Evolutionary conservation across 139 green algal species (phyloP).

Genomic region (Tetradesmus lagerheimii): DNA sequence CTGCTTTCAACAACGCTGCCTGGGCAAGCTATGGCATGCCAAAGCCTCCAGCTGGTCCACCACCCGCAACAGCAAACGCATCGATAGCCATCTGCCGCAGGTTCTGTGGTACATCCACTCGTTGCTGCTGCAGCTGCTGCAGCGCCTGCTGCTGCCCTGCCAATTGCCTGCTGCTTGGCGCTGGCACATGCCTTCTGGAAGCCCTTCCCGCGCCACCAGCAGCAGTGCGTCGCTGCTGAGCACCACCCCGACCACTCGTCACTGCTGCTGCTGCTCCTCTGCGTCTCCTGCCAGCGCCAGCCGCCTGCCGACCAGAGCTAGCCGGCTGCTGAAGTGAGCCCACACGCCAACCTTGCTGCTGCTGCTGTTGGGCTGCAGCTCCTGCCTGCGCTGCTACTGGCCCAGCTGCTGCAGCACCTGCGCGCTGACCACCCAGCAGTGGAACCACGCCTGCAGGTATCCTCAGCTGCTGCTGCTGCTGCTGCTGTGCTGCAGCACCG

Average conservation of each 20-base stretch:
- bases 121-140: constrained; percentile 17
- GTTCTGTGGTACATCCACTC: not conserved
- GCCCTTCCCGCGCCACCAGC: too few relatives aligned
- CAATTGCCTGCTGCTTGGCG: not conserved
- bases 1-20: too few relatives aligned
- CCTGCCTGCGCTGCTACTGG: not conserved
- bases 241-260: not conserved
- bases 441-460: constrained; percentile 21
- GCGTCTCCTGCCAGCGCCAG: not conserved
- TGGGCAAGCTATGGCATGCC: not conserved
- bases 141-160: not conserved
- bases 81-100: constrained; percentile 12
- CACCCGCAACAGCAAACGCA: not conserved
- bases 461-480: constrained; percentile 4
- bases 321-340: not conserved
- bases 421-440: not conserved
- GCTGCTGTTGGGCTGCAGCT: constrained; percentile 12
- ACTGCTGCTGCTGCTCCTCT: not conserved
- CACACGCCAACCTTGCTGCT: not conserved
- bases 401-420: not conserved
- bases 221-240: not conserved
- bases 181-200: not conserved
- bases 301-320: not conserved
- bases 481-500: not conserved
- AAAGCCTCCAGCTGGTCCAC: not conserved